Percentiles rank a stretch among this genome's conserved stretches.
These are phyloP conservation scores for Aspergillus melleus DNA, from an alignment of 2,329 filamentous ascomycete genomes.

Conservation along the genomic window DNA sequence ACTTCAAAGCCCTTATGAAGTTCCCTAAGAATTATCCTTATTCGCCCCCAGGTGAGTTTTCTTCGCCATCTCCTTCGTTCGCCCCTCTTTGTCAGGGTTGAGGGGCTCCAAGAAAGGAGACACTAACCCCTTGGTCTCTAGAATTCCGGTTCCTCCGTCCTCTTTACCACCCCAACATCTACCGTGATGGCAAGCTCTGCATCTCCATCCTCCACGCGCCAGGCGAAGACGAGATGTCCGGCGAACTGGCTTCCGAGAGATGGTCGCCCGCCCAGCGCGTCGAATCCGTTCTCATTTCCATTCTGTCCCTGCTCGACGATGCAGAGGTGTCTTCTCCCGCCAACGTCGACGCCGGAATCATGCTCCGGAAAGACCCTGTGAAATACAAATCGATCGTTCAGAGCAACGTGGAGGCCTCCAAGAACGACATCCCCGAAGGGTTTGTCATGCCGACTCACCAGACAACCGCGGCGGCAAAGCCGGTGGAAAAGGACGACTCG, in stretches of 20 bases:
- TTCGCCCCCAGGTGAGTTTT: slow-evolving; percentile 66
- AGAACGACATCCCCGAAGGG: slow-evolving; percentile 74
- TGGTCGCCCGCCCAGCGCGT: slow-evolving; percentile 94
- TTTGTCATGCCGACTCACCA: slow-evolving; percentile 79
- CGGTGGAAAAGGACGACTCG: slow-evolving; percentile 66
- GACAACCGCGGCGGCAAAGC: slow-evolving; percentile 50
- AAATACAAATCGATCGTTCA: slow-evolving; percentile 70
- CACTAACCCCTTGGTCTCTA: slow-evolving; percentile 21
- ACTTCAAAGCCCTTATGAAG: slow-evolving; percentile 85
- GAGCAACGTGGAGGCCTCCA: slow-evolving; percentile 70
- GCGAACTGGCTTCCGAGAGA: slow-evolving; percentile 83
- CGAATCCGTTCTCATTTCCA: slow-evolving; percentile 90
- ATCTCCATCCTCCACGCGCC: slow-evolving; percentile 95
- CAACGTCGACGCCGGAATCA: slow-evolving; percentile 88
- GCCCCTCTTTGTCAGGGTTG: neutral
- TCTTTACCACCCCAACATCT: slow-evolving; percentile 92
- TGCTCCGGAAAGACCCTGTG: slow-evolving; percentile 72
- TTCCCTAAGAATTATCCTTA: slow-evolving; percentile 91
- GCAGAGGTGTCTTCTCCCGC: slow-evolving; percentile 91
- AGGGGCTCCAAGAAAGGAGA: neutral
- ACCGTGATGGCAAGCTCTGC: slow-evolving; percentile 84
- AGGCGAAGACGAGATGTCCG: slow-evolving; percentile 89
- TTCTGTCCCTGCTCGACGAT: slow-evolving; percentile 88
- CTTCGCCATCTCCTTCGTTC: neutral
- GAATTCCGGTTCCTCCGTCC: slow-evolving; percentile 80